Percentiles rank a stretch among this genome's conserved stretches.
Conservation (phyloP, 148 eudicot species). For the Arctostaphylos glauca region DNA sequence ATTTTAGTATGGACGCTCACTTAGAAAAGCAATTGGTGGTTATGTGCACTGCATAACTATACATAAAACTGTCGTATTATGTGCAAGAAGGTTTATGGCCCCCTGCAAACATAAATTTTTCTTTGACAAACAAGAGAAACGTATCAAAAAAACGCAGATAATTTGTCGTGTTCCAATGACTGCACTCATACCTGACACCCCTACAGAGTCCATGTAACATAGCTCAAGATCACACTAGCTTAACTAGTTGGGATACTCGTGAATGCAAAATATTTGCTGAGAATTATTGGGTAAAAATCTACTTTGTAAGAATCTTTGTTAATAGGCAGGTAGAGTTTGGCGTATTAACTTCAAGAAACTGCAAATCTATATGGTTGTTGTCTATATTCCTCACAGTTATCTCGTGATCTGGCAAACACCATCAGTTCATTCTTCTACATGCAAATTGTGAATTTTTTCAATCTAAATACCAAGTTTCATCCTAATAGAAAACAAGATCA, state of each 20-base stretch:
- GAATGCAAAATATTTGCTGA: not conserved
- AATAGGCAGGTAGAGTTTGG: not conserved
- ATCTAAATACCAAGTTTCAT: not conserved
- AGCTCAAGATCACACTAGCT: not conserved
- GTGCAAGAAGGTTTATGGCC: too few species aligned
- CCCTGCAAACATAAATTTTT: too few species aligned
- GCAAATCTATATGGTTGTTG: not conserved
- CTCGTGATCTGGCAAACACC: conserved; percentile 3
- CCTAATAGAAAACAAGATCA: conserved; percentile 13
- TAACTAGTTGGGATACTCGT: not conserved
- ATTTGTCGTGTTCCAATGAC: too few species aligned
- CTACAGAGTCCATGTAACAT: not conserved
- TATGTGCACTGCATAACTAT: not conserved
- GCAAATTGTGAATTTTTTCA: not conserved
- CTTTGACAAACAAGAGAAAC: too few species aligned
- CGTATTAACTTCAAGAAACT: not conserved
- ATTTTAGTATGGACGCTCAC: too few species aligned
- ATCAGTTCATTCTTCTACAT: not conserved
- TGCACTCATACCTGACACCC: not conserved
- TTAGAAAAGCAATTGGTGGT: too few species aligned
- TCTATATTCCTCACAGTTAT: not conserved
- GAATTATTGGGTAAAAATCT: not conserved
- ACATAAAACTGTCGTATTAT: too few species aligned
- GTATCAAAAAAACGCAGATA: too few species aligned
- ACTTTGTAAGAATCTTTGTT: not conserved